phyloP scores from a whole-genome alignment of 1,139 yeast species.

The Blastobotrys serpentis region DNA sequence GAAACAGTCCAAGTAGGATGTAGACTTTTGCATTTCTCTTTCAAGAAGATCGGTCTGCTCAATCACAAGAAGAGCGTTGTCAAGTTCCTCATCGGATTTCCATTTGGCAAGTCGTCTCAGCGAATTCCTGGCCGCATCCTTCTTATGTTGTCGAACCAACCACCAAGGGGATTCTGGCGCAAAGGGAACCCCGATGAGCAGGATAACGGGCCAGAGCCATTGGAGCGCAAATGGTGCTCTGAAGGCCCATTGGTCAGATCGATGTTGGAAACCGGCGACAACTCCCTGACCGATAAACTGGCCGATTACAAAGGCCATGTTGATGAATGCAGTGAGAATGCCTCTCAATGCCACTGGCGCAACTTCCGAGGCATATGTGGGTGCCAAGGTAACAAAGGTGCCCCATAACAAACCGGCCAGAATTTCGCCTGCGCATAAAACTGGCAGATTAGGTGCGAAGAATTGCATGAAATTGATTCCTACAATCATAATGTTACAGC shows the following conservation, averaged over 20 bases:
- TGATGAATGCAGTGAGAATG: conserved; percentile 45
- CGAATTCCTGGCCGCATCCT: conserved; percentile 42
- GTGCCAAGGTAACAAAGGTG: conserved; percentile 46
- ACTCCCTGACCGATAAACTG: conserved; percentile 46
- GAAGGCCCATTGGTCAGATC: conserved; percentile 21
- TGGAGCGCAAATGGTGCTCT: conserved; percentile 37
- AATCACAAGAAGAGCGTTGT: conserved; percentile 36
- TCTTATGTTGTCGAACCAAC: conserved; percentile 44
- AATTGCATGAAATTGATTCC: conserved; percentile 46
- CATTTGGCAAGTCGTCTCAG: conserved; percentile 28
- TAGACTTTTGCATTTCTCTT: conserved; percentile 37
- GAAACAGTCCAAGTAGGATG: conserved; percentile 51
- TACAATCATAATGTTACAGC: conserved; percentile 24
- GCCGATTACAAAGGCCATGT: conserved; percentile 48
- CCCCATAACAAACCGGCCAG: conserved; percentile 50
- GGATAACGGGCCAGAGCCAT: conserved; percentile 57
- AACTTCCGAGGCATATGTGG: conserved; percentile 49
- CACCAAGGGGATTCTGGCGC: conserved; percentile 60
- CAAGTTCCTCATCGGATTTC: conserved; percentile 14
- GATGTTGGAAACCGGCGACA: conserved; percentile 36
- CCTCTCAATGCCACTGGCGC: conserved; percentile 47
- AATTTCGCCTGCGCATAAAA: conserved; percentile 46
- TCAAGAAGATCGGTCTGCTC: conserved; percentile 50
- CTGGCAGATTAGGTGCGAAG: conserved; percentile 42
- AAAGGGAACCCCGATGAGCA: conserved; percentile 46